phyloP scores from a whole-genome alignment of 139 green algal genomes.

The Micractinium conductrix region DNA sequence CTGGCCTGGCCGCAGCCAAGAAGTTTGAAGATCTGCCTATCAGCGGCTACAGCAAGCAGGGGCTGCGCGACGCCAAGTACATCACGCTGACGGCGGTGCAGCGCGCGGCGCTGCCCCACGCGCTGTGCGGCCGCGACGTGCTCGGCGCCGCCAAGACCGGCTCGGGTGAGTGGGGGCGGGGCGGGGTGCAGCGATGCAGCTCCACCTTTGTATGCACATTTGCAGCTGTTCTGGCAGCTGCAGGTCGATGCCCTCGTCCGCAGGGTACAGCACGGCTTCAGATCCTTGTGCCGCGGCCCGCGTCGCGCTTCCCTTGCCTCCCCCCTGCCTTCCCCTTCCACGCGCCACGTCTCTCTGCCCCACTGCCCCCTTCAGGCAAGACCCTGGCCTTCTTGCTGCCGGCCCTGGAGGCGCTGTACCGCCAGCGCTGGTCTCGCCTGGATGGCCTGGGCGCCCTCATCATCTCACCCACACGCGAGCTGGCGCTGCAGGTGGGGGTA shows the following conservation, averaged over 20 bases:
- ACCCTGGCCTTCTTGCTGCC: constrained; percentile 96
- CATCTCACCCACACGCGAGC: constrained; percentile 95
- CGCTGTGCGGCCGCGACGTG: constrained; percentile 90
- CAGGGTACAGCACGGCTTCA: too few species aligned
- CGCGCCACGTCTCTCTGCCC: too few species aligned
- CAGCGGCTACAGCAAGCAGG: constrained; percentile 63
- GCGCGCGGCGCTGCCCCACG: constrained; percentile 90
- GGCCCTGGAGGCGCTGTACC: constrained; percentile 91
- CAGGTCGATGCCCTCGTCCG: too few species aligned
- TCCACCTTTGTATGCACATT: neutral
- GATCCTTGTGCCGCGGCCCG: too few species aligned
- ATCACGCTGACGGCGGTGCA: constrained; percentile 92
- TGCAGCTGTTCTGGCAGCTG: neutral
- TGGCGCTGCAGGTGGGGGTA: constrained; percentile 81
- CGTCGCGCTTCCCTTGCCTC: too few species aligned
- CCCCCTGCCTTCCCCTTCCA: too few species aligned
- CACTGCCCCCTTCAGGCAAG: constrained; percentile 71
- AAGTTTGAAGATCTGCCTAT: constrained; percentile 70
- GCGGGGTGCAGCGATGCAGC: neutral
- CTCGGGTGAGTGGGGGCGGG: constrained; percentile 56
- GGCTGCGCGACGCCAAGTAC: constrained; percentile 68
- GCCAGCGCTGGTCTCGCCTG: constrained; percentile 78
- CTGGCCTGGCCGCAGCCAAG: constrained; percentile 13
- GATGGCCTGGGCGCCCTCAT: constrained; percentile 95
- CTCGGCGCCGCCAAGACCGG: constrained; percentile 98